A percentile compares a stretch with the other conserved stretches of the same genome.
Conservation (phyloP, 2,329 filamentous ascomycete species). For the Ascochyta viciae-villosae region DNA sequence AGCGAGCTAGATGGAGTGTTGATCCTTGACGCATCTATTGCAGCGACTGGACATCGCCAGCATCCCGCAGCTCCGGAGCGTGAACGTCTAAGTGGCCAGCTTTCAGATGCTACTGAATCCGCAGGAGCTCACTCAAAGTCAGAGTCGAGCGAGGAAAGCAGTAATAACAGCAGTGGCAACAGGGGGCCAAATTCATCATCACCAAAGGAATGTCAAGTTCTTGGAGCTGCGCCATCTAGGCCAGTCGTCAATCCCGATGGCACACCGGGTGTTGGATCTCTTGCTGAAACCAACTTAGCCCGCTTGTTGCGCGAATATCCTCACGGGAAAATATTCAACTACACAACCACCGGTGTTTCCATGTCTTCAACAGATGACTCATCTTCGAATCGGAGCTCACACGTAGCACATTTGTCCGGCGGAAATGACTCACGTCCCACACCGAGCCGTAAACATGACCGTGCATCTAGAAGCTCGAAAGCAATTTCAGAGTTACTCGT, state of each 20-base stretch:
- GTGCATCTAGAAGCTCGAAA: constrained; percentile 37
- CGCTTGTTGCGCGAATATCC: constrained; percentile 34
- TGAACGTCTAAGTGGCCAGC: background rate
- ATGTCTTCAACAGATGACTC: constrained; percentile 32
- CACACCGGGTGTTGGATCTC: background rate
- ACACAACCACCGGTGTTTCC: constrained; percentile 20
- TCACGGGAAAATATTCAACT: constrained; percentile 37
- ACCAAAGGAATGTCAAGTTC: constrained; percentile 32
- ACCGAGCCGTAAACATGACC: background rate
- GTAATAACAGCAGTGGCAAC: constrained; percentile 5
- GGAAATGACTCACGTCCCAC: background rate
- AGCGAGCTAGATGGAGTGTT: constrained; percentile 45
- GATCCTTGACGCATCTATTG: constrained; percentile 45
- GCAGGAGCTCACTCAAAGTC: constrained; percentile 17
- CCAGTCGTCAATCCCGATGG: constrained; percentile 3
- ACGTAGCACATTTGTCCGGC: background rate
- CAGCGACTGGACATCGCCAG: constrained; percentile 26
- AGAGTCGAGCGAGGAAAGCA: constrained; percentile 27
- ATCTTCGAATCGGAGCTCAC: constrained; percentile 3
- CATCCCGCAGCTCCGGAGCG: constrained; percentile 11
- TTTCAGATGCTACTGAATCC: constrained; percentile 16
- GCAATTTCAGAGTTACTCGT: constrained; percentile 62
- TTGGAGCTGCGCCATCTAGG: constrained; percentile 28
- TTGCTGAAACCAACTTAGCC: constrained; percentile 31
- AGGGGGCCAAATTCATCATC: constrained; percentile 1